Conservation (phyloP, 2,329 filamentous ascomycete genomes). For the Diplodia intermedia region DNA sequence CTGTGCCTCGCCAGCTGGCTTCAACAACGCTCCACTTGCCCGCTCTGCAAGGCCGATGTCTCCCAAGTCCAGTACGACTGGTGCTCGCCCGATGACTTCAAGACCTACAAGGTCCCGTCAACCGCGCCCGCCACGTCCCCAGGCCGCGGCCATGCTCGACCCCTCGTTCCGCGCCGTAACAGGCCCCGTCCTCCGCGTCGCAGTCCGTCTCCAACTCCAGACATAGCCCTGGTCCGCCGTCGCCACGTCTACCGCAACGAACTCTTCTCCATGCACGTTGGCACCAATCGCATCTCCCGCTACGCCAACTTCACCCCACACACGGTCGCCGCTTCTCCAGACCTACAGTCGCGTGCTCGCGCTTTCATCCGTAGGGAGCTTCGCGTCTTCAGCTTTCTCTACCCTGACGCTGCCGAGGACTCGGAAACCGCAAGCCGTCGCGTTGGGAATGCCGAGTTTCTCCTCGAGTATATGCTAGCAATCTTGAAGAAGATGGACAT, state of each 20-base stretch:
- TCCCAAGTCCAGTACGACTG: constrained; percentile 71
- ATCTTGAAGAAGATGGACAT: constrained; percentile 84
- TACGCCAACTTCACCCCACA: constrained; percentile 76
- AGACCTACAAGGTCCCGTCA: constrained; percentile 63
- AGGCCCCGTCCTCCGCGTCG: constrained; percentile 18
- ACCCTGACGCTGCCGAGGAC: constrained; percentile 35
- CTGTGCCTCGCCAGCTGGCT: constrained; percentile 85
- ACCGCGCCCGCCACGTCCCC: constrained; percentile 34
- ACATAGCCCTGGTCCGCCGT: constrained; percentile 64
- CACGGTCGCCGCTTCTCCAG: constrained; percentile 67
- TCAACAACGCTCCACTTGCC: constrained; percentile 73
- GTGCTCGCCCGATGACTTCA: constrained; percentile 59
- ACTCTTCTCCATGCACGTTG: constrained; percentile 81
- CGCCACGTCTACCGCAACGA: constrained; percentile 74
- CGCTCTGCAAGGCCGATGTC: constrained; percentile 71
- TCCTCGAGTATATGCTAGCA: constrained; percentile 84
- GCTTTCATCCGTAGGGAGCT: constrained; percentile 85
- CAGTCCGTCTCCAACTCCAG: constrained; percentile 35
- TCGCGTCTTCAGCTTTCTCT: constrained; percentile 78
- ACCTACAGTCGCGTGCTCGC: constrained; percentile 76
- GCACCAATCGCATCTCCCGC: constrained; percentile 77
- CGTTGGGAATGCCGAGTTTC: constrained; percentile 77
- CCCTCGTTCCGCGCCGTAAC: constrained; percentile 14
- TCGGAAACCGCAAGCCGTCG: constrained; percentile 51
- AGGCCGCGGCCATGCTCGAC: constrained; percentile 29